Conservation (phyloP, 352 stramenopile genomes). For the Pseudoperonospora humuli region DNA sequence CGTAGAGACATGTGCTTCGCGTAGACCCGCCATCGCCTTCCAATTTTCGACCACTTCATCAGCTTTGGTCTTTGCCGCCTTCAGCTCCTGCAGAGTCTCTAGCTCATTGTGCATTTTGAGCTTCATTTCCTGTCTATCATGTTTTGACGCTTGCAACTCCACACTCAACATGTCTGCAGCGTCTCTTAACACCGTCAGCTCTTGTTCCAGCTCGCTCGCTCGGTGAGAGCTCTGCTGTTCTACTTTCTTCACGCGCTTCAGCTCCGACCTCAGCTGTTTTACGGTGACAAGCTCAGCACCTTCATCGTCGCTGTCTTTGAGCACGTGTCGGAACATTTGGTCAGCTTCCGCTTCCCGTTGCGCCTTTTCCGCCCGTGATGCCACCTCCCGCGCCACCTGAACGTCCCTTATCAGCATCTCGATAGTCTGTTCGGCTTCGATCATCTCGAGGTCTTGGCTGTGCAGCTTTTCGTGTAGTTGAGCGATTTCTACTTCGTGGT, state of each 20-base stretch:
- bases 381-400: background rate
- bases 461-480: constrained; percentile 3
- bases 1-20: constrained; percentile 3
- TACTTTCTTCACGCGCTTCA: background rate
- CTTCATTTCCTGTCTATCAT: background rate
- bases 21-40: constrained; percentile 2
- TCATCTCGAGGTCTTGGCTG: constrained; percentile 1
- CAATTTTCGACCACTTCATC: constrained; percentile 2
- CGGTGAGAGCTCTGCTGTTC: constrained; percentile 5
- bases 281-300: background rate
- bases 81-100: background rate
- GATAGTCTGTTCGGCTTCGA: constrained; percentile 3
- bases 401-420: constrained; percentile 7
- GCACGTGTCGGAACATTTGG: constrained; percentile 11
- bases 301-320: constrained; percentile 11
- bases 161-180: constrained; percentile 8
- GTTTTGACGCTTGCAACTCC: background rate
- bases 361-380: constrained; percentile 9
- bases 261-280: constrained; percentile 2
- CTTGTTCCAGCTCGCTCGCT: constrained; percentile 9
- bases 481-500: too few relatives aligned
- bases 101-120: background rate
- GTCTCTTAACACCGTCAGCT: constrained; percentile 5
- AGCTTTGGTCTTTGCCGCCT: background rate
- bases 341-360: constrained; percentile 19